phyloP scores from a whole-genome alignment of 352 stramenopile species.

The Globisporangium echinulatum region DNA sequence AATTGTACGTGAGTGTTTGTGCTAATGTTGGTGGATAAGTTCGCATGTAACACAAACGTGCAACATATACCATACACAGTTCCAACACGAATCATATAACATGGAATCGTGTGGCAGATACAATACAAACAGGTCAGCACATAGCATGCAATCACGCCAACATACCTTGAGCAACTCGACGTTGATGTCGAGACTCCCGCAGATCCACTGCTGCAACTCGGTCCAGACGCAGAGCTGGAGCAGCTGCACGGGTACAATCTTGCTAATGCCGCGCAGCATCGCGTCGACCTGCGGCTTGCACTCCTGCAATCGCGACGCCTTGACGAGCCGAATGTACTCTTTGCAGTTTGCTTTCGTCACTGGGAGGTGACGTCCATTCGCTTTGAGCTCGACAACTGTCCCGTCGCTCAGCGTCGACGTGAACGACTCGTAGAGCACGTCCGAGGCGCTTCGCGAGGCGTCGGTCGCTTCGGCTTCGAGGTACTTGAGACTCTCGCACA shows the following conservation, averaged over 20 bases:
- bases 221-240: slow-evolving; percentile 74
- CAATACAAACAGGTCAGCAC: slow-evolving; percentile 1
- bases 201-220: slow-evolving; percentile 76
- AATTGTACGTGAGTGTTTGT: neutral
- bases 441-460: slow-evolving; percentile 10
- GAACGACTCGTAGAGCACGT: slow-evolving; percentile 62
- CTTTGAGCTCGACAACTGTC: slow-evolving; percentile 56
- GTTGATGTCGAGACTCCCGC: slow-evolving; percentile 71
- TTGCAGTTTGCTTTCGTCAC: slow-evolving; percentile 70
- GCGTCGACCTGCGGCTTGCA: slow-evolving; percentile 73
- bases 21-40: too few relatives aligned
- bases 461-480: slow-evolving; percentile 23
- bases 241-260: slow-evolving; percentile 60
- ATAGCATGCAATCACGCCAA: slow-evolving; percentile 13
- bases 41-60: too few relatives aligned
- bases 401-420: slow-evolving; percentile 66
- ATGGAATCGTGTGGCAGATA: too few relatives aligned
- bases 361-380: slow-evolving; percentile 26
- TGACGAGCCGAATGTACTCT: slow-evolving; percentile 63
- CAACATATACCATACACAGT: too few relatives aligned
- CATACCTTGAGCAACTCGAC: slow-evolving; percentile 69
- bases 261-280: slow-evolving; percentile 59
- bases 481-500: slow-evolving; percentile 50
- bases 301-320: slow-evolving; percentile 56
- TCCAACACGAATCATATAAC: too few relatives aligned